phyloP scores from a whole-genome alignment of 805 yeast genomes.

The Saccharomycopsis microspora region DNA sequence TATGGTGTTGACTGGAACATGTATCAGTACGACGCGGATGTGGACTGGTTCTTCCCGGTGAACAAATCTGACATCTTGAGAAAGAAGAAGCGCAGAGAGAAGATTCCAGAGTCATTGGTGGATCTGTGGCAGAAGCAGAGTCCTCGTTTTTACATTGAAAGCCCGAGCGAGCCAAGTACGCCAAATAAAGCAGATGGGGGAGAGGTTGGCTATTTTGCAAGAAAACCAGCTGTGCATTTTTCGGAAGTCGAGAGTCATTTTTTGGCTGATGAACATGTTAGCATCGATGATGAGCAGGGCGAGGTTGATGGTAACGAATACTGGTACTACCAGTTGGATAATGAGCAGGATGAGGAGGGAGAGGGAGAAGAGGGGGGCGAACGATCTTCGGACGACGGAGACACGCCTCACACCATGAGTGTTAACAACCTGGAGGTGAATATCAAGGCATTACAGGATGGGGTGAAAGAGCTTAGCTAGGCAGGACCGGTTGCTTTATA shows the following conservation, averaged over 20 bases:
- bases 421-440: conserved; percentile 11
- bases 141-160: conserved; percentile 8
- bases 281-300: conserved; percentile 1
- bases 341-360: conserved; percentile 3
- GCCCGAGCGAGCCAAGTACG: conserved; percentile 11
- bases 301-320: conserved; percentile 7
- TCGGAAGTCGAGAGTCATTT: not conserved
- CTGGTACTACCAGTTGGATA: conserved; percentile 15
- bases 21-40: conserved; percentile 72
- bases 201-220: not conserved
- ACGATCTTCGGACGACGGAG: too few species aligned
- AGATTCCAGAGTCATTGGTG: conserved; percentile 8
- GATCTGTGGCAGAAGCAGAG: not conserved
- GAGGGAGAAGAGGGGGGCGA: conserved; percentile 3
- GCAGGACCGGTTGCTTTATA: too few species aligned
- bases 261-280: not conserved
- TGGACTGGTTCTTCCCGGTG: conserved; percentile 70
- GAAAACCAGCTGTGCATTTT: not conserved
- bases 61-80: conserved; percentile 30
- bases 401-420: conserved; percentile 9
- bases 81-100: conserved; percentile 24
- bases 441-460: conserved; percentile 4
- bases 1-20: conserved; percentile 91
- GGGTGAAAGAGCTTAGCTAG: too few species aligned
- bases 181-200: not conserved